Evolutionary conservation across 2,329 filamentous ascomycete genomes (phyloP).

Genomic region (Ascochyta koolunga): DNA sequence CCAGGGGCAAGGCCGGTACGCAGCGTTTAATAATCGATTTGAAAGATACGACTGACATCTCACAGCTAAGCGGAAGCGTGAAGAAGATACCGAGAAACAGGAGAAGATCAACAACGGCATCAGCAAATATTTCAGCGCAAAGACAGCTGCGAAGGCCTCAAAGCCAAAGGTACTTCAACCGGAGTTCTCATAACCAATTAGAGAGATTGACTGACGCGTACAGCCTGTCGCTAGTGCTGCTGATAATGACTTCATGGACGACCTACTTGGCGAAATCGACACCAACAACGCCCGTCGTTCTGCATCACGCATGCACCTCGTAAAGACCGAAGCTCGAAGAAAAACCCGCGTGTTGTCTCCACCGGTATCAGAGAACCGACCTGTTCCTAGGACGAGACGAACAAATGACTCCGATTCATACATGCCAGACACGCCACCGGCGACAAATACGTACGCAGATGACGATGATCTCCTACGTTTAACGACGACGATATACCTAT

Average conservation of each 20-base stretch:
- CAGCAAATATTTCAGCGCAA: slow-evolving; percentile 90
- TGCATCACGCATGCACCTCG: slow-evolving; percentile 63
- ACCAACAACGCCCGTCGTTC: slow-evolving; percentile 68
- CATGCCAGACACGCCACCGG: slow-evolving; percentile 51
- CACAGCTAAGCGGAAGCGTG: slow-evolving; percentile 81
- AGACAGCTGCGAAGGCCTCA: slow-evolving; percentile 64
- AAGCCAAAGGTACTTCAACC: slow-evolving; percentile 75
- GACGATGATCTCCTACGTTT: slow-evolving; percentile 62
- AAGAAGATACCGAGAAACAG: slow-evolving; percentile 83
- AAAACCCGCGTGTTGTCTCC: slow-evolving; percentile 84
- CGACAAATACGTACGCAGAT: slow-evolving; percentile 53
- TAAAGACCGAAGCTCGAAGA: slow-evolving; percentile 77
- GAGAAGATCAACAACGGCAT: slow-evolving; percentile 91
- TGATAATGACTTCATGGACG: slow-evolving; percentile 85
- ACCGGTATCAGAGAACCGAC: slow-evolving; percentile 59
- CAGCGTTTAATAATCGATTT: not conserved
- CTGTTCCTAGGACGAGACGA: slow-evolving; percentile 27
- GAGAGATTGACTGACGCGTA: slow-evolving; percentile 25
- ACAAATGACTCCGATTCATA: slow-evolving; percentile 50
- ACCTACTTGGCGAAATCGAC: slow-evolving; percentile 86
- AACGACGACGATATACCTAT: slow-evolving; percentile 75
- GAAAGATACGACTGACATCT: slow-evolving; percentile 22
- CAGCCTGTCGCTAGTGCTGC: slow-evolving; percentile 80
- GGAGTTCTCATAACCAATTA: too few relatives aligned
- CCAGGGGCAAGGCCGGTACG: slow-evolving; percentile 65